Evolutionary conservation across 2,329 filamentous ascomycete genomes (phyloP), one percentile per base, ranked within the genome.

Genomic region (Alternaria conjuncta): DNA sequence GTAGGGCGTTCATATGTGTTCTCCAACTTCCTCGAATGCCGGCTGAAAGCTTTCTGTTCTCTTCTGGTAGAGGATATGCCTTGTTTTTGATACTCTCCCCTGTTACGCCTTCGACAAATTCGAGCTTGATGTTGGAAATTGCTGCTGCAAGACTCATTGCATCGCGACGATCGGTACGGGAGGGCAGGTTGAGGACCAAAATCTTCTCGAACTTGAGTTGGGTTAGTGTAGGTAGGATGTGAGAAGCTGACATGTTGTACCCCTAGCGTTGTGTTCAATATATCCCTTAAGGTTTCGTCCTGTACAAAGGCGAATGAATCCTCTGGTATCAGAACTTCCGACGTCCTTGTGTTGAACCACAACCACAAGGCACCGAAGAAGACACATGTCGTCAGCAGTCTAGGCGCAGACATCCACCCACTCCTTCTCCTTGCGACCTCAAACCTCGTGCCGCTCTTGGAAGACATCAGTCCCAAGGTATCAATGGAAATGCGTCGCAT

Each of bases 81-180:
- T 66, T 75, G 20, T 72, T 58, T 9, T 67, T 61, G 63, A 76
- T 76, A 44, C 68, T 71, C 6, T 68, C 72, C 28, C 83, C 83
- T 8, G 78, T 78, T 0, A 86, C 78, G 7, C 85, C 86, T 36
- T 85, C 81, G 2, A 86, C 70, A 66, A 83, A 87, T 1, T 82
- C 81, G 44, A 87, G 72, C 3, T 81, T 74, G 23, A 88, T 74
- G 30, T 82, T 81, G 45, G 80, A 85, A 3, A 85, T 77, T 4
- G 82, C 81, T 3, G 84, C 84, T 3, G 84, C 82, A 7, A 87
- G 77, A 0, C 80, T 78, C 73, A 87, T 83, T 11, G 82, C 80
- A 77, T 88, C 85, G 28, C 85, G 81, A 13, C 85, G 82, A 65
- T 88, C 86, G 23, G 81, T 84, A 3, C 86, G 80, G 10, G 79